Percentiles rank a stretch among this genome's conserved stretches.
phyloP scores from a whole-genome alignment of 129 eudicot species.

The Lonicera japonica region DNA sequence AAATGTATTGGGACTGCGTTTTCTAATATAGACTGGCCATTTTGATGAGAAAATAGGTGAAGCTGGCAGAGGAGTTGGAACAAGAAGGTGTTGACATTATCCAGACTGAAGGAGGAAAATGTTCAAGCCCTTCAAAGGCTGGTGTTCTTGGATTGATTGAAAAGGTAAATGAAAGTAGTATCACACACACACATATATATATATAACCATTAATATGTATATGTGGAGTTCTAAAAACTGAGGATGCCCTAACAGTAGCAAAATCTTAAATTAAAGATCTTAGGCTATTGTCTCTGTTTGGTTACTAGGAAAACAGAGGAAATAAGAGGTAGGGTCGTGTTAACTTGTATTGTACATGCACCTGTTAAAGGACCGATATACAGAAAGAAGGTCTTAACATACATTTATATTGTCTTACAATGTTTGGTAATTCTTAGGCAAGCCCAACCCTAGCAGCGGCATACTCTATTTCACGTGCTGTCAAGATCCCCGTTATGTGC shows the following conservation, averaged over 20 bases:
- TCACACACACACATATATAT: background rate
- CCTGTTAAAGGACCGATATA: too few relatives aligned
- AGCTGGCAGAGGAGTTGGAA: slow-evolving; percentile 81
- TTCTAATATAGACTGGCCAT: background rate
- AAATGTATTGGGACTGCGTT: background rate
- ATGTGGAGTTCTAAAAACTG: background rate
- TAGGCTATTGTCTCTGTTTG: too few relatives aligned
- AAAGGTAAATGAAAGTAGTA: slow-evolving; percentile 43
- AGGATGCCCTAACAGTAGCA: too few relatives aligned
- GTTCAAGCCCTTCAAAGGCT: slow-evolving; percentile 71
- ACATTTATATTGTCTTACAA: too few relatives aligned
- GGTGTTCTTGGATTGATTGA: slow-evolving; percentile 92
- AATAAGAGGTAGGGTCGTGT: too few relatives aligned
- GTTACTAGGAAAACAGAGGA: too few relatives aligned
- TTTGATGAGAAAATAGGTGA: slow-evolving; percentile 30
- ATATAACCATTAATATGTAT: background rate
- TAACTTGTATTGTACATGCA: too few relatives aligned
- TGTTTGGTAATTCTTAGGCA: slow-evolving; percentile 39
- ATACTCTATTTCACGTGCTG: slow-evolving; percentile 85
- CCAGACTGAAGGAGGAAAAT: slow-evolving; percentile 97
- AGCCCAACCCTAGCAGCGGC: slow-evolving; percentile 92
- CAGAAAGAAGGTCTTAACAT: too few relatives aligned
- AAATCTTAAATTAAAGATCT: too few relatives aligned
- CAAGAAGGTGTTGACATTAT: slow-evolving; percentile 85
- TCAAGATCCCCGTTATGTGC: slow-evolving; percentile 90